phyloP scores from a whole-genome alignment of 208 protist genomes.

The Balamuthia mandrillaris region DNA sequence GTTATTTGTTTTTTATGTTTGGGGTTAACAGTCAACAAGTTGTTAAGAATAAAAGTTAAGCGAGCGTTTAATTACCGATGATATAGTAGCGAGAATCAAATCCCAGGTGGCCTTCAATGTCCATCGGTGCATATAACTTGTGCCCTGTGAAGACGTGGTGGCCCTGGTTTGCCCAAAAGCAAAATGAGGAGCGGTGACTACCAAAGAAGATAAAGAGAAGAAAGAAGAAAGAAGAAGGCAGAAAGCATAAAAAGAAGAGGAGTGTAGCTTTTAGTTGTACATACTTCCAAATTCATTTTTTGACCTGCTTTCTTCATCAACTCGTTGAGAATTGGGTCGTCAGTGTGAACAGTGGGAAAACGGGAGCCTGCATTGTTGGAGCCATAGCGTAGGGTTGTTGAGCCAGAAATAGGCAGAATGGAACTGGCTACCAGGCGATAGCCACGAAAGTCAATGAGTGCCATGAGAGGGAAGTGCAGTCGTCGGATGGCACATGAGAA shows the following conservation, averaged over 20 bases:
- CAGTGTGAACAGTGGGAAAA: neutral
- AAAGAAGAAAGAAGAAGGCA: neutral
- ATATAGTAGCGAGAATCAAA: slow-evolving; percentile 22
- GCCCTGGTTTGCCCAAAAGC: neutral
- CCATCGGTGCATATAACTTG: slow-evolving; percentile 8
- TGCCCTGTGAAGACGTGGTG: neutral
- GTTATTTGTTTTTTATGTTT: too few species aligned
- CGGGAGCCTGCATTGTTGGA: neutral
- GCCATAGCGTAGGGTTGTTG: slow-evolving; percentile 33
- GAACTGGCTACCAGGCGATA: slow-evolving; percentile 41
- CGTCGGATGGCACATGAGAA: slow-evolving; percentile 9
- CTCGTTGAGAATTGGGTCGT: neutral
- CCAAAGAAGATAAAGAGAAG: neutral
- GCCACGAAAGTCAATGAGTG: slow-evolving; percentile 44
- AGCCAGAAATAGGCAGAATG: slow-evolving; percentile 32
- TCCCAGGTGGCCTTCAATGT: slow-evolving; percentile 43
- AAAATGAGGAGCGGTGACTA: neutral
- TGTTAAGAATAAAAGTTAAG: neutral
- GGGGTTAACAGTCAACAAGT: too few species aligned
- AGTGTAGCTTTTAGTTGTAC: neutral
- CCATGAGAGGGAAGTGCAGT: slow-evolving; percentile 44
- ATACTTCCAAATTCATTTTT: slow-evolving; percentile 29
- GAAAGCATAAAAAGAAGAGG: neutral
- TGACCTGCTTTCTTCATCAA: slow-evolving; percentile 39
- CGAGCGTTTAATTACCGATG: neutral